phyloP scores from a whole-genome alignment of 306 rosid genomes.

The Pyrus betulifolia region DNA sequence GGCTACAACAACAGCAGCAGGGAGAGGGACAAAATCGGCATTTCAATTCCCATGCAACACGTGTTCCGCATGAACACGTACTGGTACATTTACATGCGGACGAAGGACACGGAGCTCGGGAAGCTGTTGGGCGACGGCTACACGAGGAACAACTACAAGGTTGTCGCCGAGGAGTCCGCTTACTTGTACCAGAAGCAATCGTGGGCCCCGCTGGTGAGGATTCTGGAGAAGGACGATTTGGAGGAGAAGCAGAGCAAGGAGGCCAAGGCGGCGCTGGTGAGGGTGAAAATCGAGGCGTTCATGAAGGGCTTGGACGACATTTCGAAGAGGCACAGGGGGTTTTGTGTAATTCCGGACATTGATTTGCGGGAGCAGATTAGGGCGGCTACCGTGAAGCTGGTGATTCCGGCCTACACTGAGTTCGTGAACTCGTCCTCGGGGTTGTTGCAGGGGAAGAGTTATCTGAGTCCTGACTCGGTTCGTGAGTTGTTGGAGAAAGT shows the following conservation, averaged over 20 bases:
- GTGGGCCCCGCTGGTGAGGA: slow-evolving; percentile 51
- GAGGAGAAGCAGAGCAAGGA: slow-evolving; percentile 32
- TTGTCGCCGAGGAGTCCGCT: slow-evolving; percentile 65
- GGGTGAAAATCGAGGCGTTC: slow-evolving; percentile 49
- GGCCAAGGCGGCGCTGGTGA: slow-evolving; percentile 24
- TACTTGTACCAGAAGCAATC: slow-evolving; percentile 65
- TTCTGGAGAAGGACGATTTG: slow-evolving; percentile 45
- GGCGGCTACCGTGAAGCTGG: slow-evolving; percentile 46
- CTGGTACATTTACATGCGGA: slow-evolving; percentile 91
- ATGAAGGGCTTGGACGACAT: slow-evolving; percentile 49
- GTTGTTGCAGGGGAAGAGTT: slow-evolving; percentile 36
- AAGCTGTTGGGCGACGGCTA: slow-evolving; percentile 53
- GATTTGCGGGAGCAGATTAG: slow-evolving; percentile 72
- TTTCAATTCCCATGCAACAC: slow-evolving; percentile 18
- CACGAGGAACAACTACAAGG: slow-evolving; percentile 47
- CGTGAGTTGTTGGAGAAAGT: slow-evolving; percentile 38
- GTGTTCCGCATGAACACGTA: slow-evolving; percentile 67
- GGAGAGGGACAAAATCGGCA: slow-evolving; percentile 47
- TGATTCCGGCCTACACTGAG: slow-evolving; percentile 43
- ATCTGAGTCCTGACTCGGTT: slow-evolving; percentile 43
- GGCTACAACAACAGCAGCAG: slow-evolving; percentile 16
- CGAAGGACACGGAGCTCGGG: slow-evolving; percentile 70
- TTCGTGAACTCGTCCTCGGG: slow-evolving; percentile 45
- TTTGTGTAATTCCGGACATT: slow-evolving; percentile 51
- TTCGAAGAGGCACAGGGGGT: slow-evolving; percentile 39